Evolutionary conservation across 169 alveolate species (phyloP).

Genomic region (Plasmodium falciparum): DNA sequence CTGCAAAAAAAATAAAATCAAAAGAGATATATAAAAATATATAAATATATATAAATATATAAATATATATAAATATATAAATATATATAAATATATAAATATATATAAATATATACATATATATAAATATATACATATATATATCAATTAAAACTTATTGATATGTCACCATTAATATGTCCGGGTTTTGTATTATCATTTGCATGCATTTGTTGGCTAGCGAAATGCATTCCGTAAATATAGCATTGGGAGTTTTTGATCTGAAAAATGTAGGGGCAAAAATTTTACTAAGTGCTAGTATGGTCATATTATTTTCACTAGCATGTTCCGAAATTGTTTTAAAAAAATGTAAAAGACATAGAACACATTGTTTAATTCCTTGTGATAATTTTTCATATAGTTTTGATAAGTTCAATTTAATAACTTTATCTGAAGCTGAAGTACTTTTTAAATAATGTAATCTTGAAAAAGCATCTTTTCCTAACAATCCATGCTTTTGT

Average conservation of each 20-base stretch:
- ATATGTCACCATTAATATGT: constrained; percentile 19
- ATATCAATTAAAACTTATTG: too few species aligned
- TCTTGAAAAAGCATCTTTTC: constrained; percentile 68
- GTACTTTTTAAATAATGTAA: constrained; percentile 57
- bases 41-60: not conserved
- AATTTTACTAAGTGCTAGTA: constrained; percentile 32
- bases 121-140: too few species aligned
- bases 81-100: not conserved
- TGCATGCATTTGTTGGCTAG: constrained; percentile 52
- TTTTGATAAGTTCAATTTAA: constrained; percentile 32
- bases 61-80: not conserved
- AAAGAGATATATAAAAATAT: not conserved
- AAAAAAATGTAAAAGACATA: constrained; percentile 59
- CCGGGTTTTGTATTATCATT: constrained; percentile 57
- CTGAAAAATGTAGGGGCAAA: constrained; percentile 54
- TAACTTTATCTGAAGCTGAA: constrained; percentile 56
- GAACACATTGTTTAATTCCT: constrained; percentile 36
- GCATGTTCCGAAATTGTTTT: constrained; percentile 47
- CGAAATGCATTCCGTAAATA: constrained; percentile 45
- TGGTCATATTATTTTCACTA: constrained; percentile 70
- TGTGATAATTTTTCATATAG: constrained; percentile 43
- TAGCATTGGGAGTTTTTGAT: constrained; percentile 30
- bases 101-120: too few species aligned
- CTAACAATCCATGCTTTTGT: constrained; percentile 83
- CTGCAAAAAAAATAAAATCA: not conserved